Evolutionary conservation across 805 yeast species (phyloP), one percentile per base, ranked within the genome.

Genomic region (Metschnikowia picachoensis): DNA sequence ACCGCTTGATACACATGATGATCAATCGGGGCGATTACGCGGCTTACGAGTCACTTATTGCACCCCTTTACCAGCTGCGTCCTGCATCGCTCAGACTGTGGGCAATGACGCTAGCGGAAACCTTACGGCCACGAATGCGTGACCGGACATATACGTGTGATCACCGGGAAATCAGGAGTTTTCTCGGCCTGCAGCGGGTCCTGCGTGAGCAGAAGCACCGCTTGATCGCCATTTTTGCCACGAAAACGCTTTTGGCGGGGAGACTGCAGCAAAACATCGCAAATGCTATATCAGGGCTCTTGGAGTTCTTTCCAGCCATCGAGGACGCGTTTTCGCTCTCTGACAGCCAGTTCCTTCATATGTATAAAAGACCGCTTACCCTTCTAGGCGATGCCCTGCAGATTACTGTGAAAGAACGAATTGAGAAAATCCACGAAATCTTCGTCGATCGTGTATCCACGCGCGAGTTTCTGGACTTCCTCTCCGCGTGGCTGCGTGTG

Each of bases 11-110:
- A 14, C 65, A 66, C 38, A 41, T 58, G n/a, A 46, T 64, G 46
- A 60, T 67, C 43, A 67, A 67, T 41, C 51, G 56, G 8, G 55
- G 58, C 32, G 58, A 58, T 30, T 65, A 56, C 47, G 43, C 48
- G 9, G 35, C 58, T 6, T 68, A 67, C 47, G 32, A 35, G 14
- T 39, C 37, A 27, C 49, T 45, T 9, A 17, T 49, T n/a, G 35
- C 34, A 32, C 44, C 45, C 49, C 45, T 36, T 12, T 39, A 10
- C 62, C 66, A 65, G 27, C 16, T 20, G 20, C 30, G 27, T 11
- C 41, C 46, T 25, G 41, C 28, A 17, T 41, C 39, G 15, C 34
- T 31, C 9, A 29, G 15, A 10, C 45, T 41, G 43, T 49, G 52
- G 52, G 47, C 52, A 2, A 39, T 32, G 32, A 34, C 31, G 3